Evolutionary conservation across 345 rosid species (phyloP), one percentile per base, ranked within the genome.

Genomic region (Luvunga scandens): DNA sequence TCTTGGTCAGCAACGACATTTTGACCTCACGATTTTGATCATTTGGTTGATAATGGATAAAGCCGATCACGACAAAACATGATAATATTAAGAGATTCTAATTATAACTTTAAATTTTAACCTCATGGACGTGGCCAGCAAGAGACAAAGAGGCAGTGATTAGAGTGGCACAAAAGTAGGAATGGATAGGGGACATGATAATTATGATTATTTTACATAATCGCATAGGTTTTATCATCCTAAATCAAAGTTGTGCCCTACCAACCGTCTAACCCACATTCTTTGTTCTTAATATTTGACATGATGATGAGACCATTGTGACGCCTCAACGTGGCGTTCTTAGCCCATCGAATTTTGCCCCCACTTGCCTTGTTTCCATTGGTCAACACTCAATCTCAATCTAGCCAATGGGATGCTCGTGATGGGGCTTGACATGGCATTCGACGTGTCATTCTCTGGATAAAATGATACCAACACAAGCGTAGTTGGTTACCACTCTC

Each of bases 61-160:
- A n/a, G 31, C 25, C 3, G 19, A 69, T 25, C 4, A 27, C 13
- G 59, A 45, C 72, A 69, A 69, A 42, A 69, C 22, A 69, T 45
- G 34, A 39, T 53, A 53, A 53, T 53, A 18, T 42, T 45, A 45
- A 69, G 72, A 24, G 50, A 39, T 38, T n/a, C 27, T 21, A 66
- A 22, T 14, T 8, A 18, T 21, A 59, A 71, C 59, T 80, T 77
- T 39, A 36, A 72, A 48, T 50, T 64, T 75, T 66, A 75, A 75
- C 53, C 72, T 75, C 36, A 75, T 42, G 70, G 36, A 56, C 48
- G 28, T 31, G 72, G n/a, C 56, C 9, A 9, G 22, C 38, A 13
- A 60, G 75, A 71, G 85, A 85, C 90, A 83, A 82, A 66, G 76
- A 71, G 77, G 83, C 86, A 86, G 75, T 70, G 86, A 84, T 89